Evolutionary conservation across 805 yeast species (phyloP), one percentile per base, ranked within the genome.

Genomic region (Yarrowia sp.): DNA sequence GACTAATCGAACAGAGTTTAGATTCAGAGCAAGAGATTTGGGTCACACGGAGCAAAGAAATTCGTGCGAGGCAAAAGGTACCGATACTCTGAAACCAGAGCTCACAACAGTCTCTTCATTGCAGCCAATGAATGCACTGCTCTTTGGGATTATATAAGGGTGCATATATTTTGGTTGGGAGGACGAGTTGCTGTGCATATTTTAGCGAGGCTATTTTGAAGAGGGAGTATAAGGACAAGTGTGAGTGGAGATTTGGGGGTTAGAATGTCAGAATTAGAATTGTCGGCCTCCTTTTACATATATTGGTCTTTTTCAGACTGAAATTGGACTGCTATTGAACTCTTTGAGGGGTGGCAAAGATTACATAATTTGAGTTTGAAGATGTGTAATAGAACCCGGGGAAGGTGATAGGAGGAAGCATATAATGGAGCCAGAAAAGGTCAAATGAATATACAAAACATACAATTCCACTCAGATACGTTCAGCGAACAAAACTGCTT

Each of bases 91-190:
- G 7, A 7, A 8, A n/a, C 21, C 19, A n/a, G 9, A 36, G 1
- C 11, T 36, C 24, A 38, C 16, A 38, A 19, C 11, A 1, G 3
- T 12, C 17, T 12, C 17, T 8, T 4, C 19, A 3, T 36, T 19
- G 19, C 54, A 48, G 54, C 54, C 54, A 48, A 48, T 48, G 17
- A 28, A 30, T 38, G 54, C 17, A 8, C 36, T 6, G 33, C 38
- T 19, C 28, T 48, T 48, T 48, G 54, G 38, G 28, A 30, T 48
- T 48, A 32, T 12, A 8, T 48, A 48, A 21, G 12, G 28, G n/a
- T 48, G 54, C 54, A 48, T 48, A 48, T 44, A n/a, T 28, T 46
- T 19, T 30, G 54, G 54, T 48, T 48, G 54, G 54, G 54, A 48
- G 48, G 17, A 21, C 19, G 40, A n/a, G 40, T 12, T 33, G 38